A percentile compares a stretch with the other conserved stretches of the same genome.
Evolutionary conservation across 148 eudicot species (phyloP).

Genomic region (Camellia japonica): DNA sequence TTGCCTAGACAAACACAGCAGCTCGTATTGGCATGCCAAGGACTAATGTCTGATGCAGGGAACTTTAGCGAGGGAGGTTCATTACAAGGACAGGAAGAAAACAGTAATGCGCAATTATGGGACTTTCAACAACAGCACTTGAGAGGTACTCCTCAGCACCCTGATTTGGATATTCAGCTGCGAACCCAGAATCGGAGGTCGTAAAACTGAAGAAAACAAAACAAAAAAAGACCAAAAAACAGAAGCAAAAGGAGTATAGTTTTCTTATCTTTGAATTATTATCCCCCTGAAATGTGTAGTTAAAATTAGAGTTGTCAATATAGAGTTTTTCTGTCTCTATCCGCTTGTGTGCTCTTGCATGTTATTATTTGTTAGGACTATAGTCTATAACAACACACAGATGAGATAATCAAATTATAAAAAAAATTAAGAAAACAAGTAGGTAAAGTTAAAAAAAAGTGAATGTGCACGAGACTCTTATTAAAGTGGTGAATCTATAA

Average conservation of each 20-base stretch:
- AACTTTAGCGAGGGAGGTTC: background rate
- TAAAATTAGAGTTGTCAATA: background rate
- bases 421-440: no score
- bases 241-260: background rate
- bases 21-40: background rate
- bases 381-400: background rate
- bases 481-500: no score
- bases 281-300: background rate
- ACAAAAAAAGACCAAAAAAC: no score
- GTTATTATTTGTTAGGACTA: background rate
- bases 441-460: no score
- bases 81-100: background rate
- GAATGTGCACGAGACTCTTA: no score
- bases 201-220: background rate
- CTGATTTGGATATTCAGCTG: constrained; percentile 12
- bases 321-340: background rate
- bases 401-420: no score
- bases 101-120: constrained; percentile 3
- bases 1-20: background rate
- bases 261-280: background rate
- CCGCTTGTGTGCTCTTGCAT: background rate
- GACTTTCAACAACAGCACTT: background rate
- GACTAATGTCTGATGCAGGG: background rate
- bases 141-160: background rate
- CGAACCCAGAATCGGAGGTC: background rate